Percentiles rank a stretch among this genome's conserved stretches.
These are phyloP conservation scores for Tieghemiomyces parasiticus DNA, from an alignment of 192 early-diverging fungal genomes.

Conservation along the genomic window DNA sequence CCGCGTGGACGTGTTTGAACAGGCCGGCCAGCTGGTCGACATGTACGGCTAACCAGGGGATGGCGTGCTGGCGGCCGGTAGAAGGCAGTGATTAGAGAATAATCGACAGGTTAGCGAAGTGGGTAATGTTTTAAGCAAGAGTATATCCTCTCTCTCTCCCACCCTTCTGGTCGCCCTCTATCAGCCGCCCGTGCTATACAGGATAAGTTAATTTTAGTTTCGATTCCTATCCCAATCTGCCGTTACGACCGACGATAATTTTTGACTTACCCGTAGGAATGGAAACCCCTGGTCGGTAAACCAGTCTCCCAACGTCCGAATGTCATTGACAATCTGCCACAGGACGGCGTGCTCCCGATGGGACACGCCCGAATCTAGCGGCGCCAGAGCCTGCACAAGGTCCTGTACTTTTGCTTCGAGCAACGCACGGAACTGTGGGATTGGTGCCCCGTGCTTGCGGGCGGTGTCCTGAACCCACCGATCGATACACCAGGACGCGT, in stretches of 20 bases:
- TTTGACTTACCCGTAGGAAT: background rate
- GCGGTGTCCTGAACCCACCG: background rate
- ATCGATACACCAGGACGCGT: background rate
- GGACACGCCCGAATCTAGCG: background rate
- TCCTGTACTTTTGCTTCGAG: background rate
- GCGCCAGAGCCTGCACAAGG: background rate
- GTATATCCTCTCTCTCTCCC: too few relatives aligned
- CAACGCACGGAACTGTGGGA: background rate
- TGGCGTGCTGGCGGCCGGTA: too few relatives aligned
- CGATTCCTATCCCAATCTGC: too few relatives aligned
- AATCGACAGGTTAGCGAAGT: too few relatives aligned
- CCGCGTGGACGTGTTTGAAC: background rate
- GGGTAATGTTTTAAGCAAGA: too few relatives aligned
- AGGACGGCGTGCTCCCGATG: background rate
- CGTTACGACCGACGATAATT: too few relatives aligned
- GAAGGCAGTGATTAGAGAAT: too few relatives aligned
- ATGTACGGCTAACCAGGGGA: background rate
- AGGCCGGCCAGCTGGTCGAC: background rate
- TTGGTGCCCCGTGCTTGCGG: background rate
- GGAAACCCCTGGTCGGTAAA: background rate
- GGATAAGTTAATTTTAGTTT: too few relatives aligned
- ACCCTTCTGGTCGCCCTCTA: too few relatives aligned
- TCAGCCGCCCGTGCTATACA: too few relatives aligned
- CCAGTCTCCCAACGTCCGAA: background rate
- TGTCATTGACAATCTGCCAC: background rate